A percentile compares a stretch with the other conserved stretches of the same genome.
Conservation (phyloP, 768 basidiomycete species). For the Ramaria sp. region DNA sequence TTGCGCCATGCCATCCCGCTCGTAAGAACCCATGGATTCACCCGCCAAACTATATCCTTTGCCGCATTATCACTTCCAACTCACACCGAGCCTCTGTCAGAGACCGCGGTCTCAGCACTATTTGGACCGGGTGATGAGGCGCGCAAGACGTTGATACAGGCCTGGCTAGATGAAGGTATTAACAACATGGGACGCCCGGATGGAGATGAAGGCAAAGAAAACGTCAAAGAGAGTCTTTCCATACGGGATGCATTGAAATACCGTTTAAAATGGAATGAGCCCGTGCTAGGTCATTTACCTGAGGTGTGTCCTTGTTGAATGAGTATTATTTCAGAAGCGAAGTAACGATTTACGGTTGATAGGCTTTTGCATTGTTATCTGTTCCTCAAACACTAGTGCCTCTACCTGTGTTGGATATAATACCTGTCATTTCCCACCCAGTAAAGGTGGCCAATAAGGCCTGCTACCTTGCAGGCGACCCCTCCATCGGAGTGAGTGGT, state of each 20-base stretch:
- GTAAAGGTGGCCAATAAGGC: constrained; percentile 58
- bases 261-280: constrained; percentile 56
- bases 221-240: constrained; percentile 15
- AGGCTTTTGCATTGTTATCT: constrained; percentile 64
- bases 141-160: constrained; percentile 49
- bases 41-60: constrained; percentile 54
- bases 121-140: constrained; percentile 67
- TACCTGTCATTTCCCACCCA: constrained; percentile 52
- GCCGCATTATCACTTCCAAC: constrained; percentile 49
- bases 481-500: constrained; percentile 43
- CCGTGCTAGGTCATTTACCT: constrained; percentile 52
- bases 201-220: constrained; percentile 7
- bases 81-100: constrained; percentile 52
- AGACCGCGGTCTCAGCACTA: constrained; percentile 57
- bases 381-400: constrained; percentile 36
- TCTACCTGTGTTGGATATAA: constrained; percentile 47
- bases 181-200: constrained; percentile 30
- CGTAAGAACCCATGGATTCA: constrained; percentile 60
- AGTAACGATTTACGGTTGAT: neutral
- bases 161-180: constrained; percentile 65
- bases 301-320: constrained; percentile 35
- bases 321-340: neutral
- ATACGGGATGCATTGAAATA: constrained; percentile 43
- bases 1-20: constrained; percentile 56
- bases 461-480: constrained; percentile 46